A percentile compares a stretch with the other conserved stretches of the same genome.
These are phyloP conservation scores for Fusarium nygamai DNA, from an alignment of 2,329 filamentous ascomycete genomes.

Conservation along the genomic window DNA sequence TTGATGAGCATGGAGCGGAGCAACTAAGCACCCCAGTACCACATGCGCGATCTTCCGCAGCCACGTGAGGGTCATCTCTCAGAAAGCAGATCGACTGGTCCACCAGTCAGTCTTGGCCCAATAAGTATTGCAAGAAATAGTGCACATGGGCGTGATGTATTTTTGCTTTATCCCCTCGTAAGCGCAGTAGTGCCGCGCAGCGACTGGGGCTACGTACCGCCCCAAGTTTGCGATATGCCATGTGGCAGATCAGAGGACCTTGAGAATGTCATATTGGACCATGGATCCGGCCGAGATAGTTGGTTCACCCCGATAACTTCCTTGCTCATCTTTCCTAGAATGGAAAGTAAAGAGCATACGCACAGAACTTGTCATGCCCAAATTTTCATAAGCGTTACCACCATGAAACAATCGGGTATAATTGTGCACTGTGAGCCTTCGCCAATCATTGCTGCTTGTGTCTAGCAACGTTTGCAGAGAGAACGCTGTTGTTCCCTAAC, in stretches of 20 bases:
- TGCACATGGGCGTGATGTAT: neutral
- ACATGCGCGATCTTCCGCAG: slow-evolving; percentile 50
- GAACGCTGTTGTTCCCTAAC: neutral
- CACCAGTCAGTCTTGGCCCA: slow-evolving; percentile 2
- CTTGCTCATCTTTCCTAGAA: neutral
- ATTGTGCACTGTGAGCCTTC: slow-evolving; percentile 13
- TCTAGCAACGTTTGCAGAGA: slow-evolving; percentile 9
- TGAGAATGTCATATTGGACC: neutral
- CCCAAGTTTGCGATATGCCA: slow-evolving; percentile 22
- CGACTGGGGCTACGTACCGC: neutral
- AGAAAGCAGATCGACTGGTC: slow-evolving; percentile 30
- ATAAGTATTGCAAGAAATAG: neutral
- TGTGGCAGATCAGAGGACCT: slow-evolving; percentile 23
- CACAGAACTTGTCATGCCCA: slow-evolving; percentile 14
- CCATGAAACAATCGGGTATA: slow-evolving; percentile 24
- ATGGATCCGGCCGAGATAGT: slow-evolving; percentile 5
- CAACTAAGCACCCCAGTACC: slow-evolving; percentile 39
- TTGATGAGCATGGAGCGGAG: slow-evolving; percentile 33
- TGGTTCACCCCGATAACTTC: neutral
- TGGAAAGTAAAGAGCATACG: neutral
- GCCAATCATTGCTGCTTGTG: slow-evolving; percentile 33
- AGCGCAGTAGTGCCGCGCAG: slow-evolving; percentile 5
- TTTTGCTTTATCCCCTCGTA: slow-evolving; percentile 1
- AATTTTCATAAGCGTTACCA: slow-evolving; percentile 2
- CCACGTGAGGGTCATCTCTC: slow-evolving; percentile 45